Base-by-base conservation (phyloP, 345 rosid genomes). In the Cochlearia excelsa region DNA sequence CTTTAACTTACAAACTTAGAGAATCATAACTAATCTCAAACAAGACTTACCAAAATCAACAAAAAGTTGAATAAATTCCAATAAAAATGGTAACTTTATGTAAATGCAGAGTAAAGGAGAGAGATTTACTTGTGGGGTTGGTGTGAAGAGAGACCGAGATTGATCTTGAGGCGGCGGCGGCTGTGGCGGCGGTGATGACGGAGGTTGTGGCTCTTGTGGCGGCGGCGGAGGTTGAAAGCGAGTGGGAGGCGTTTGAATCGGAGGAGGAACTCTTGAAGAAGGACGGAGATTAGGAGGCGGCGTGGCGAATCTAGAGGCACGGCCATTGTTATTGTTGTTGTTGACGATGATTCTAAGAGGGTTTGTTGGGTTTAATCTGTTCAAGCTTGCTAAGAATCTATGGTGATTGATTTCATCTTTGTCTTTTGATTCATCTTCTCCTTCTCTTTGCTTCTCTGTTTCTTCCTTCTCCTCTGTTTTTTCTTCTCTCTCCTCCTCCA, bases 91-190 rank as follows among this genome's bases (percentile, higher is more conserved):
- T 7, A 45, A 54, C 16, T 0, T 39, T 37, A 1, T 1, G 7
- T 0, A 5, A 3, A 37, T 16, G 23, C 23, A 37, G 1, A 4
- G 40, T 5, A 5, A 37, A 6, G 40, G 40, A 56, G 66, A 38
- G 6, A 53, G 57, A 53, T 80, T 68, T 78, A 89, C 99, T 69
- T 83, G 92, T 43, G 89, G 82, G 59, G 93, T 83, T 37, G 88
- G 97, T 2, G 83, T 79, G 56, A 90, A 82, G 58, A 93, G 82
- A 71, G 95, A 84, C 35, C 95, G 93, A 74, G 97, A 75, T 48
- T 78, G 84, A 30, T 76, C 75, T 40, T 47, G 58, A 44, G 10
- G 46, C 11, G 68, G 56, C 41, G 77, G 73, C 8, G 46, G 68
- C 3, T 31, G 65, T 8, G 47, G 48, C 2, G 48, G 26, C 1